Evolutionary conservation across 208 protist species (phyloP), one percentile per base, ranked within the genome.

Genomic region (Strigomonas culicis): DNA sequence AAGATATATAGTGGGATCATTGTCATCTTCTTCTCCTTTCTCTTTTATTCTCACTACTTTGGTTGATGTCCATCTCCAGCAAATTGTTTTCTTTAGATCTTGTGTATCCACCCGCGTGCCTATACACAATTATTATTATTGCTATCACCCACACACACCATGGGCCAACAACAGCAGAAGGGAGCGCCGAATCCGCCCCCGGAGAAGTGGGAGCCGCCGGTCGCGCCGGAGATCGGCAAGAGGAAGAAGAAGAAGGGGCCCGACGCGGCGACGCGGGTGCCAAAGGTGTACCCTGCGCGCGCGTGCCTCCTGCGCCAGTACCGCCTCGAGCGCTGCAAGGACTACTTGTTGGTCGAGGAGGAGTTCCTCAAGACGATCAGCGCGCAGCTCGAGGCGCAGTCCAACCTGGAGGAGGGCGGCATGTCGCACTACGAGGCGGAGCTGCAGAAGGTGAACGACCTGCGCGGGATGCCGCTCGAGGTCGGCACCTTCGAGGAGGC

Each of bases 401-500:
- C 88, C 13, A 91, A 92, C 63, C 62, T 92, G 24, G 84, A 91
- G 62, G 88, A 90, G 46, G 85, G 81, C 19, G 84, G 70, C 49
- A 84, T 90, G 78, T 90, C 82, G 4, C 84, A 95, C 75, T 92
- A 92, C 69, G 86, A 95, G 79, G 86, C 98, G 64, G 95, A 99
- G 81, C 77, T 97, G 47, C 84, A 86, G 49, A 97, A 97, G 65
- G 95, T 99, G 0, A 98, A 99, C 51, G 97, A 99, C 30, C 62
- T 99, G 19, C 94, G 99, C 49, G 99, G 99, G 46, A 96, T 92
- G 32, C 98, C 99, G 46, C 92, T 99, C 71, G 85, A 94, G 46
- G 97, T 99, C 24, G 99, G 97, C 22, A 99, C 86, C 27, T 82
- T 99, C 0, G 98, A 99, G 83, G 99, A 99, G 85, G 99, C 99